phyloP scores from a whole-genome alignment of 2,329 filamentous ascomycete genomes.

The Phialophora chinensis region DNA sequence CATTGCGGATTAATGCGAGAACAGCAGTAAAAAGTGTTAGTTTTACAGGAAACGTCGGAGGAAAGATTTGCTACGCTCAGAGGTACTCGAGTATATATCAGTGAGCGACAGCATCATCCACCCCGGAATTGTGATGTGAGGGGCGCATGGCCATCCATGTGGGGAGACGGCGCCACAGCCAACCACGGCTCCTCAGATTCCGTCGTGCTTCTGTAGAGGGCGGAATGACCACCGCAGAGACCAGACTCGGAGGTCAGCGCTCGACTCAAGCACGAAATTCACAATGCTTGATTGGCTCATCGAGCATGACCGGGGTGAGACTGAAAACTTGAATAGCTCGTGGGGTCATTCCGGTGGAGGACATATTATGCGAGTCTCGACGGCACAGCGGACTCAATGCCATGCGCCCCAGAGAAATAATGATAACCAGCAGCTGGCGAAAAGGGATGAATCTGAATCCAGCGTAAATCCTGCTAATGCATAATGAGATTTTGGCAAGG shows the following conservation, averaged over 20 bases:
- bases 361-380: neutral
- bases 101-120: neutral
- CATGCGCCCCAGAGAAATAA: neutral
- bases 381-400: neutral
- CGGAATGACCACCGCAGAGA: constrained; percentile 23
- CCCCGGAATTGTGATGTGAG: constrained; percentile 22
- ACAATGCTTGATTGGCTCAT: neutral
- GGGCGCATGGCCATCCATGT: constrained; percentile 8
- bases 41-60: neutral
- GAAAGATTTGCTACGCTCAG: neutral
- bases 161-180: constrained; percentile 1
- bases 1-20: neutral
- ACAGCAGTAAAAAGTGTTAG: neutral
- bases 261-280: neutral
- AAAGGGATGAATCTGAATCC: neutral
- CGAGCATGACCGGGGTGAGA: neutral
- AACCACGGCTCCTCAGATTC: neutral
- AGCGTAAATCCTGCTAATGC: neutral
- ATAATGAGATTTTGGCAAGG: neutral
- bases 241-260: neutral
- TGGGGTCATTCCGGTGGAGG: constrained; percentile 2
- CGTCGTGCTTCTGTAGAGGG: constrained; percentile 17
- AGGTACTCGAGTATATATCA: neutral
- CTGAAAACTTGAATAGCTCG: neutral
- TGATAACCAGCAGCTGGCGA: neutral